Base-by-base conservation (phyloP, 495 filamentous ascomycete species). In the Zalerion maritima region DNA sequence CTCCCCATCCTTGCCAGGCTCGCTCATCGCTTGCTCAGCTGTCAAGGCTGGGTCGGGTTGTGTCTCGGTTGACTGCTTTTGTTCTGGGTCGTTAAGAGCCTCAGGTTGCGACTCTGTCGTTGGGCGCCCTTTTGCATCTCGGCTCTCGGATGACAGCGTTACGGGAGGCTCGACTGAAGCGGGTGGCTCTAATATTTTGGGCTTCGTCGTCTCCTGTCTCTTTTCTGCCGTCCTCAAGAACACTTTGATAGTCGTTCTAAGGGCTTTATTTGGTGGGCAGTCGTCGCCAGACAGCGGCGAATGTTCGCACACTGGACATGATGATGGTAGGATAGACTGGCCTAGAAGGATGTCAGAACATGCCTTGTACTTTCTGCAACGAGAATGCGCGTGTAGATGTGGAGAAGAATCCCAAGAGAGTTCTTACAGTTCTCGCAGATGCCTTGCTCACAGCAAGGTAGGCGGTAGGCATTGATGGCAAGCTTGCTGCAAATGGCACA, bases 371-470 rank as follows among this genome's bases (percentile, higher is more conserved):
- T 15, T 25, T 23, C 8, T 7, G 6, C 21, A 16, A 11, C 20
- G 17, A 34, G 6, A 35, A 15, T 14, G 21, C 24, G 26, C n/a
- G 18, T 11, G 5, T 11, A 12, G n/a, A 26, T 2, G 11, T 12
- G 20, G 24, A 21, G 20, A 17, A 27, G 25, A 43, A 55, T n/a
- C n/a, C n/a, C n/a, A n/a, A n/a, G n/a, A n/a, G n/a, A n/a, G n/a
- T n/a, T n/a, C 82, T 54, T 58, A 94, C 89, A 97, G 32, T 58
- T 69, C 45, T 87, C 81, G 57, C 91, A 96, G 33, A 94, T 91
- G 14, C 79, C 74, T 43, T 93, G 85, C 46, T 94, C 87, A 52
- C 89, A 99, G 52, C 89, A 99, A 5, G 86, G 85, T 7, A 94
- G 58, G 18, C 82, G 75, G 42, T 85, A 91, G 2, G 87, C 82